phyloP scores from a whole-genome alignment of 2,329 filamentous ascomycete genomes.

The Penicillium carneum region DNA sequence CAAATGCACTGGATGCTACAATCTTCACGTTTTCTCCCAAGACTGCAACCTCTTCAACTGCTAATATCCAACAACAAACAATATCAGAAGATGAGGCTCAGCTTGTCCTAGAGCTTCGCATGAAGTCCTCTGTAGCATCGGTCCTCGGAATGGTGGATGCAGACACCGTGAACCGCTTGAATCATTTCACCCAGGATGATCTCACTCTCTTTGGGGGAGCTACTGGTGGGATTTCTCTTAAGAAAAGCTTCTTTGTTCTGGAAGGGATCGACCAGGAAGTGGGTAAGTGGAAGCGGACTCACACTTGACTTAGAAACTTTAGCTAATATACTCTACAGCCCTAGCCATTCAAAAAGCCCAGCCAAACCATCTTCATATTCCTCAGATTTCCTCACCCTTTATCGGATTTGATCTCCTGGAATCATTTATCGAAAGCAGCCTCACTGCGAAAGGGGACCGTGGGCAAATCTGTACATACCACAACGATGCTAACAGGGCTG shows the following conservation, averaged over 20 bases:
- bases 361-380: constrained; percentile 26
- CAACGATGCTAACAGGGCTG: not conserved
- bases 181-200: constrained; percentile 64
- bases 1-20: constrained; percentile 42
- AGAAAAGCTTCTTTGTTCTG: constrained; percentile 47
- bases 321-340: constrained; percentile 25
- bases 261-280: constrained; percentile 69
- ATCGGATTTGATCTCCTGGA: constrained; percentile 22
- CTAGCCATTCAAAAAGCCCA: constrained; percentile 26
- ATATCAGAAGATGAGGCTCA: constrained; percentile 45
- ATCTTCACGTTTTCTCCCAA: constrained; percentile 44
- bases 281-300: constrained; percentile 58
- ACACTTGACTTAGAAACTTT: not conserved
- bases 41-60: constrained; percentile 3
- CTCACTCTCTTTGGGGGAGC: constrained; percentile 59
- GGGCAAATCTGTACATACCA: constrained; percentile 27
- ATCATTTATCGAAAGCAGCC: constrained; percentile 13
- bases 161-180: constrained; percentile 63
- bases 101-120: constrained; percentile 55
- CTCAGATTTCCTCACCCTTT: constrained; percentile 26
- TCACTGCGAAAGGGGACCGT: constrained; percentile 9
- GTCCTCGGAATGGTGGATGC: constrained; percentile 52
- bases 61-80: constrained; percentile 9
- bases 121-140: constrained; percentile 59
- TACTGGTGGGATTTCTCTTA: constrained; percentile 23